Base-by-base conservation (phyloP, 164 flowering plant species). In the Berberis vulgaris region DNA sequence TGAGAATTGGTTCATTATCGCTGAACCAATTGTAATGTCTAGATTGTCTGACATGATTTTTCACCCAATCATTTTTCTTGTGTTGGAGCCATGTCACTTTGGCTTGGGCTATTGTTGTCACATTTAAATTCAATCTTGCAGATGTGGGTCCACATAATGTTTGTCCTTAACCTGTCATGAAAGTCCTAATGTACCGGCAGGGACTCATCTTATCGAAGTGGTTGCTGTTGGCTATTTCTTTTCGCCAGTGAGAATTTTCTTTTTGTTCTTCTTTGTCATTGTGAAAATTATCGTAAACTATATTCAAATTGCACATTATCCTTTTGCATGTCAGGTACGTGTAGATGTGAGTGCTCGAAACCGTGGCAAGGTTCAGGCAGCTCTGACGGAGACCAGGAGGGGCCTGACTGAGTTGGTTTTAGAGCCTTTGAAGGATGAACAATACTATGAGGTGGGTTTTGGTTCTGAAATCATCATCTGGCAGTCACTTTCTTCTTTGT, bases 121-220 rank as follows among this genome's bases (percentile, higher is more conserved):
- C 50, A 47, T 47, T 4, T 11, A 47, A 47, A 47, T 47, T 11
- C 50, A 6, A 2, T 47, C 9, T 47, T 47, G 50, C 50, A 47
- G 50, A 47, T 6, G 50, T 2, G 5, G 50, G 10, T 47, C 5
- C 50, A 2, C 50, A 6, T 47, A 11, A 47, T 1, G 10, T 6
- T 47, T 47, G 47, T 47, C 86, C 86, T 82, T 86, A 69, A 86
- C 75, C 6, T 61, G 68, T 63, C 62, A 54, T 67, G 43, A 65
- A 69, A 95, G 99, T 83, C 83, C 86, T 65, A 81, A 91, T 66
- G 90, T 95, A 66, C 82, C 96, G 68, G 92, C 97, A 1, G 99
- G 99, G 54, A 95, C 99, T 73, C 99, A 95, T 84, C 85, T 95
- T 4, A 87, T 95, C 75, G 99, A 94, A 83, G 97, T 95, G 64